Conservation (phyloP, 1,284 basidiomycete genomes). For the Ceratobasidium sp. region DNA sequence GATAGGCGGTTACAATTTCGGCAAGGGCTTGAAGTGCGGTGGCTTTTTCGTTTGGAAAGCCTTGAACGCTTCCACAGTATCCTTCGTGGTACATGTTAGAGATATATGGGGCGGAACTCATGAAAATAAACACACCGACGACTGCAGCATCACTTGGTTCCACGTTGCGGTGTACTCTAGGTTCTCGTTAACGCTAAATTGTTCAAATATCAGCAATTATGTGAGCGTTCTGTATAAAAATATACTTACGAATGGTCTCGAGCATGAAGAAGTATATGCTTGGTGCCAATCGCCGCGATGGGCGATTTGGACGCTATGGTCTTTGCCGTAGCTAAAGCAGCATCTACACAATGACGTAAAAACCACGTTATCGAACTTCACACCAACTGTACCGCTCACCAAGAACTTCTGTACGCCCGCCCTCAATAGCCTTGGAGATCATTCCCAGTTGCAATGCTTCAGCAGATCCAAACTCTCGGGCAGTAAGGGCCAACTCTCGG, state of each 20-base stretch:
- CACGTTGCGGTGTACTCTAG: slow-evolving; percentile 81
- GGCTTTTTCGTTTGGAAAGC: slow-evolving; percentile 56
- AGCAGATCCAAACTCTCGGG: slow-evolving; percentile 71
- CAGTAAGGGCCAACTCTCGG: slow-evolving; percentile 84
- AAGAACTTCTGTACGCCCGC: slow-evolving; percentile 65
- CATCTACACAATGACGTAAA: slow-evolving; percentile 60
- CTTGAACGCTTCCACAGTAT: slow-evolving; percentile 57
- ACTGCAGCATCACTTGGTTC: slow-evolving; percentile 79
- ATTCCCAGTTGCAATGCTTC: slow-evolving; percentile 83
- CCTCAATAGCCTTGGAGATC: slow-evolving; percentile 77
- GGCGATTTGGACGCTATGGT: slow-evolving; percentile 83
- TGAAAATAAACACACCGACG: slow-evolving; percentile 60
- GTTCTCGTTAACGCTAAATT: slow-evolving; percentile 75
- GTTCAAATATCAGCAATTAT: no score
- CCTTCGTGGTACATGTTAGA: slow-evolving; percentile 47
- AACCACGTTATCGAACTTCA: background rate
- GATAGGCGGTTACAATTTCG: slow-evolving; percentile 44
- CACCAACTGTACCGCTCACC: slow-evolving; percentile 46
- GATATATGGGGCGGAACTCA: background rate
- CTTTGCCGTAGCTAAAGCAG: slow-evolving; percentile 73
- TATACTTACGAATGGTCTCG: slow-evolving; percentile 75
- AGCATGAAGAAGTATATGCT: slow-evolving; percentile 77
- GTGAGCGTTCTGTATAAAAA: slow-evolving; percentile 36
- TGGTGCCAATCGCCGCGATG: slow-evolving; percentile 83
- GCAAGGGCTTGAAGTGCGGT: slow-evolving; percentile 50